phyloP scores from a whole-genome alignment of 2,329 filamentous ascomycete species.

The Fusarium duplospermum region DNA sequence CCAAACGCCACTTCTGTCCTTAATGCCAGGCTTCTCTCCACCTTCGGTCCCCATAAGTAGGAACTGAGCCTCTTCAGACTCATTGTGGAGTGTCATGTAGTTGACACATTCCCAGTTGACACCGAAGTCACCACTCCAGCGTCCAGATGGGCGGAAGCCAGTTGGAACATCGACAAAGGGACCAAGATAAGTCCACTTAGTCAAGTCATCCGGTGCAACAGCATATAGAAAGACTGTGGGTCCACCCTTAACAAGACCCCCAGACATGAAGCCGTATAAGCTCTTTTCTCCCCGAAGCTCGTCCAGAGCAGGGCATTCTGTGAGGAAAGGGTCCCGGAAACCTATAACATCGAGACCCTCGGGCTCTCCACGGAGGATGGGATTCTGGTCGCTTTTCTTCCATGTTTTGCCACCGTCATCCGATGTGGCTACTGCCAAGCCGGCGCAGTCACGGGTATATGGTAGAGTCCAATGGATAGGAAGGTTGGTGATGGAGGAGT shows the following conservation, averaged over 20 bases:
- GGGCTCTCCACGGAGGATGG: conserved; percentile 47
- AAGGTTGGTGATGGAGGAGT: conserved; percentile 49
- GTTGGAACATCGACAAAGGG: conserved; percentile 54
- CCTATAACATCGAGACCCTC: conserved; percentile 45
- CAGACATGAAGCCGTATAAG: conserved; percentile 61
- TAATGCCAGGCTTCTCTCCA: conserved; percentile 35
- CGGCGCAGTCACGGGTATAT: conserved; percentile 56
- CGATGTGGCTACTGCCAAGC: conserved; percentile 54
- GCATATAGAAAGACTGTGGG: conserved; percentile 61
- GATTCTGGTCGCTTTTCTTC: conserved; percentile 46
- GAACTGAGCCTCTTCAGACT: conserved; percentile 49
- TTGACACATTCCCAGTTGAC: conserved; percentile 64
- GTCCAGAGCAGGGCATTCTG: conserved; percentile 45
- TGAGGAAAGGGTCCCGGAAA: conserved; percentile 51
- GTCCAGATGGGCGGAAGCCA: conserved; percentile 51
- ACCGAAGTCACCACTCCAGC: conserved; percentile 62
- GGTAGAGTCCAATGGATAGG: conserved; percentile 53
- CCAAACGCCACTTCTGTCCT: conserved; percentile 28
- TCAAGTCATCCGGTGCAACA: conserved; percentile 53
- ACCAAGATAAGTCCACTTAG: conserved; percentile 59
- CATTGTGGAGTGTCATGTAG: conserved; percentile 55
- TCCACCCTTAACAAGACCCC: conserved; percentile 54
- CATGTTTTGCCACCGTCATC: conserved; percentile 51
- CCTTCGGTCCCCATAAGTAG: conserved; percentile 61
- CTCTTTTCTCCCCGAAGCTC: conserved; percentile 34